Evolutionary conservation across 257 asterid species (phyloP).

Genomic region (Linaria vulgaris): DNA sequence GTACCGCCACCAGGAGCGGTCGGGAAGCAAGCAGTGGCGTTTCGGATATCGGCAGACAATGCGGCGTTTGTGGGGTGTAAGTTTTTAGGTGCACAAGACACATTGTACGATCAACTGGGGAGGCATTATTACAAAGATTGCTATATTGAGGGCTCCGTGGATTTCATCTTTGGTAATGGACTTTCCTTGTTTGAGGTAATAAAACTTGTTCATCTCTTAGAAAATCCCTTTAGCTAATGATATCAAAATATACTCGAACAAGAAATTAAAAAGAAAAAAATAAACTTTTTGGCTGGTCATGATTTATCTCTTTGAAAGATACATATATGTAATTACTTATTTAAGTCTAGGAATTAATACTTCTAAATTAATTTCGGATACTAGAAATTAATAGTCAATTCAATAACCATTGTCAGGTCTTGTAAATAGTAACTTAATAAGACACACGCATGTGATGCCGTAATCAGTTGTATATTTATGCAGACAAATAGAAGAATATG

Average conservation of each 20-base stretch:
- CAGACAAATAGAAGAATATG: slow-evolving; percentile 10
- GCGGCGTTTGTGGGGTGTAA: slow-evolving; percentile 72
- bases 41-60: slow-evolving; percentile 87
- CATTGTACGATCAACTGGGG: slow-evolving; percentile 78
- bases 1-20: slow-evolving; percentile 78
- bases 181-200: slow-evolving; percentile 90
- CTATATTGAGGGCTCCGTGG: slow-evolving; percentile 91
- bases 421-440: neutral
- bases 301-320: too few species aligned
- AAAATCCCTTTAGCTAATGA: too few species aligned
- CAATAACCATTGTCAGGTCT: neutral
- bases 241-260: too few species aligned
- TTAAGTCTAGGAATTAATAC: too few species aligned
- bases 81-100: slow-evolving; percentile 92
- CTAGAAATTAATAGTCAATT: neutral
- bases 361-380: too few species aligned
- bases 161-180: slow-evolving; percentile 86
- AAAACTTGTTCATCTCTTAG: neutral
- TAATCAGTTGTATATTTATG: neutral
- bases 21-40: slow-evolving; percentile 93
- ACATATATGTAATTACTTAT: too few species aligned
- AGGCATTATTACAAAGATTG: slow-evolving; percentile 91
- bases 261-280: too few species aligned
- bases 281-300: too few species aligned
- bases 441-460: slow-evolving; percentile 11